Evolutionary conservation across 192 early-diverging fungal species (phyloP).

Genomic region (Rhizophagus clarus): DNA sequence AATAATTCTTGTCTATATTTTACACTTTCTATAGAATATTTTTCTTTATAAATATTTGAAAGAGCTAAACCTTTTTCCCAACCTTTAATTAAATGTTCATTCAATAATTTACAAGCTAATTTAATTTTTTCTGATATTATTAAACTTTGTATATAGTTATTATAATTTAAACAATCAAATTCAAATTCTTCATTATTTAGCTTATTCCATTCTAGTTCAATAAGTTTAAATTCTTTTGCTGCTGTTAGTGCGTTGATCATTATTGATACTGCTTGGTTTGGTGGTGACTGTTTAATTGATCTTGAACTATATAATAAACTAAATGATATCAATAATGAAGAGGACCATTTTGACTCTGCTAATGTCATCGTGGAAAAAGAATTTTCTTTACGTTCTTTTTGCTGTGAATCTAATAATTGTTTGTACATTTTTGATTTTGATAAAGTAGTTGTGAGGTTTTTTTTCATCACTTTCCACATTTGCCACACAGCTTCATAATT

Average conservation of each 20-base stretch:
- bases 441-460: neutral
- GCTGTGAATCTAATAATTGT: neutral
- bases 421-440: neutral
- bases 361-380: neutral
- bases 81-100: constrained; percentile 37
- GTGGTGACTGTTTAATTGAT: constrained; percentile 16
- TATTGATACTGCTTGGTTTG: constrained; percentile 48
- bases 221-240: constrained; percentile 36
- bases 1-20: neutral
- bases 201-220: constrained; percentile 43
- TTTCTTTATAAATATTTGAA: neutral
- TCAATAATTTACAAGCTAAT: constrained; percentile 44
- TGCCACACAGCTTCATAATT: constrained; percentile 47
- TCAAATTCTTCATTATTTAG: constrained; percentile 38
- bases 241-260: constrained; percentile 45
- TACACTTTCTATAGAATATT: neutral
- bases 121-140: constrained; percentile 34
- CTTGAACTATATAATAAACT: constrained; percentile 33
- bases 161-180: constrained; percentile 60
- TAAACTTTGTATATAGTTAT: constrained; percentile 48
- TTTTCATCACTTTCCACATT: constrained; percentile 49
- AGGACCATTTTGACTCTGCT: neutral
- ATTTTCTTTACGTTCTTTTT: neutral
- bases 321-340: constrained; percentile 14
- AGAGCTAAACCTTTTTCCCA: constrained; percentile 9